Percentiles rank a stretch among this genome's conserved stretches.
These are phyloP conservation scores for Cucurbita moschata DNA, from an alignment of 306 rosid species.

Conservation along the genomic window DNA sequence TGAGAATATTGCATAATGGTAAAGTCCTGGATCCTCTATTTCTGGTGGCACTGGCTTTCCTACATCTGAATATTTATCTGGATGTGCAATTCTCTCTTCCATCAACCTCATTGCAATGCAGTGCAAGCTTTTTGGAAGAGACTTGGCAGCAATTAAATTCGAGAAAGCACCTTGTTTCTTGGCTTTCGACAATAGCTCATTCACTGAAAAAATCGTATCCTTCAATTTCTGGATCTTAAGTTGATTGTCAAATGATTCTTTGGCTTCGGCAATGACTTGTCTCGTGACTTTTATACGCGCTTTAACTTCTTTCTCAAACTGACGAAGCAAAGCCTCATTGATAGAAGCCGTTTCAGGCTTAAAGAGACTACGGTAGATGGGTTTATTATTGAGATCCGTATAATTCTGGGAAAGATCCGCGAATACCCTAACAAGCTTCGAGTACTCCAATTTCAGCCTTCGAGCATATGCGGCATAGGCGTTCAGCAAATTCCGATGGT, in stretches of 20 bases:
- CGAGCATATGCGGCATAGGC: slow-evolving; percentile 71
- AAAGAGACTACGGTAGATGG: slow-evolving; percentile 33
- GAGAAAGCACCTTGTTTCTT: slow-evolving; percentile 97
- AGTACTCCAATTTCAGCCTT: slow-evolving; percentile 82
- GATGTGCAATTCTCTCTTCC: slow-evolving; percentile 8
- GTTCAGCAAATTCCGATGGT: slow-evolving; percentile 59
- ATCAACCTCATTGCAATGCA: slow-evolving; percentile 9
- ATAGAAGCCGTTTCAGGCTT: slow-evolving; percentile 38
- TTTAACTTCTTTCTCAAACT: slow-evolving; percentile 85
- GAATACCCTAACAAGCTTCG: slow-evolving; percentile 69
- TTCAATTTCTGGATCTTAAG: slow-evolving; percentile 90
- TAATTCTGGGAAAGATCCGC: slow-evolving; percentile 67
- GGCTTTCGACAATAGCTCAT: slow-evolving; percentile 69
- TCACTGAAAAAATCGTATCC: slow-evolving; percentile 78
- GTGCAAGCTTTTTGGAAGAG: slow-evolving; percentile 6
- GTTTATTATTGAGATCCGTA: slow-evolving; percentile 60
- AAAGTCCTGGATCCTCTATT: slow-evolving; percentile 1
- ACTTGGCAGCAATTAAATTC: slow-evolving; percentile 68
- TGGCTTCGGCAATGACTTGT: slow-evolving; percentile 70
- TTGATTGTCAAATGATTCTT: slow-evolving; percentile 84
- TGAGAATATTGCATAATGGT: slow-evolving; percentile 9
- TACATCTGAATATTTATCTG: slow-evolving; percentile 5
- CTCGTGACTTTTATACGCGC: slow-evolving; percentile 70
- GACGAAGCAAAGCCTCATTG: slow-evolving; percentile 62
- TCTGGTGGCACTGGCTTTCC: slow-evolving; percentile 4